Evolutionary conservation across 2,329 filamentous ascomycete species (phyloP).

Genomic region (Colletotrichum orbiculare): DNA sequence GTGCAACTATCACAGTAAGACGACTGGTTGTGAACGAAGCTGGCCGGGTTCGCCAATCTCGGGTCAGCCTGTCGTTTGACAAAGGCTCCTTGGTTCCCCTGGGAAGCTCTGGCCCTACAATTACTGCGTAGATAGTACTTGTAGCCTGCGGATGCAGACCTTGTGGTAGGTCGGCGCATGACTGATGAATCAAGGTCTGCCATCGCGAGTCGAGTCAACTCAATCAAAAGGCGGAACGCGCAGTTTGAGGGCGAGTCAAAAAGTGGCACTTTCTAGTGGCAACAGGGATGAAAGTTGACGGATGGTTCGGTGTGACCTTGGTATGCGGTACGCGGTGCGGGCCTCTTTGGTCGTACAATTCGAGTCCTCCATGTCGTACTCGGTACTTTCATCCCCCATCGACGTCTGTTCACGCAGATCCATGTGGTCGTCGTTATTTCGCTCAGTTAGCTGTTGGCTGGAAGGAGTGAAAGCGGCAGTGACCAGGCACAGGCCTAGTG

Average conservation of each 20-base stretch:
- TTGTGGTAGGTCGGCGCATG: neutral
- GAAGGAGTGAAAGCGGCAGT: too few relatives aligned
- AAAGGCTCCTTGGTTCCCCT: constrained; percentile 16
- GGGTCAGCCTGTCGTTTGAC: constrained; percentile 14
- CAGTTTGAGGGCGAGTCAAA: constrained; percentile 23
- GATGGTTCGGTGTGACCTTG: constrained; percentile 27
- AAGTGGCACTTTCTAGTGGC: constrained; percentile 25
- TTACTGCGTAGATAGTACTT: too few relatives aligned
- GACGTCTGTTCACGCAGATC: constrained; percentile 26
- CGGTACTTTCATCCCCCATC: constrained; percentile 5
- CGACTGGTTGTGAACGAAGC: neutral
- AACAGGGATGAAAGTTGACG: constrained; percentile 20
- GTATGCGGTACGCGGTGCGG: constrained; percentile 19
- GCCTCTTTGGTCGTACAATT: constrained; percentile 11
- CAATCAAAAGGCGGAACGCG: constrained; percentile 21
- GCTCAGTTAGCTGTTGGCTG: constrained; percentile 19
- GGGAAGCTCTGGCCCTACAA: neutral
- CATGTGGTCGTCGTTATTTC: constrained; percentile 29
- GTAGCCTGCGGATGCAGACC: too few relatives aligned
- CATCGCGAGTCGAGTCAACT: constrained; percentile 26
- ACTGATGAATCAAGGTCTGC: constrained; percentile 9
- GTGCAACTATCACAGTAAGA: neutral
- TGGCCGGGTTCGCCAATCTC: constrained; percentile 23
- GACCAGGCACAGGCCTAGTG: too few relatives aligned
- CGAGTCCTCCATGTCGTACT: constrained; percentile 10